A percentile compares a stretch with the other conserved stretches of the same genome.
Conservation (phyloP, 352 stramenopile genomes). For the Pythium brachiatum region DNA sequence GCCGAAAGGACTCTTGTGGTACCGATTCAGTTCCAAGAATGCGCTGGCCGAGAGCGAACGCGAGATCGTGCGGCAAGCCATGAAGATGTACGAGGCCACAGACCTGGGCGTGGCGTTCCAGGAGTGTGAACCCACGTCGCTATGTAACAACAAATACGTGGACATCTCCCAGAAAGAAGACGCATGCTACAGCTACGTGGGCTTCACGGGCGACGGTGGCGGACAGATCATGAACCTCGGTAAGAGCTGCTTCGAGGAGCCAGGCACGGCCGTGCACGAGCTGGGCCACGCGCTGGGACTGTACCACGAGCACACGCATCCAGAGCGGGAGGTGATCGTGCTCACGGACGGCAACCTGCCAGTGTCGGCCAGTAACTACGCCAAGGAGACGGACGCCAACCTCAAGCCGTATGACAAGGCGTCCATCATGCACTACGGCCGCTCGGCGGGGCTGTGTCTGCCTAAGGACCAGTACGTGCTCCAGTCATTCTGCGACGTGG, state of each 20-base stretch:
- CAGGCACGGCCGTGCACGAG: constrained; percentile 57
- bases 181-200: constrained; percentile 71
- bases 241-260: constrained; percentile 58
- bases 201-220: constrained; percentile 61
- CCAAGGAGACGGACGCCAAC: constrained; percentile 51
- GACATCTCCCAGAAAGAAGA: constrained; percentile 70
- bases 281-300: constrained; percentile 63
- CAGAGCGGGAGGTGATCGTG: constrained; percentile 62
- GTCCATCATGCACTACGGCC: constrained; percentile 83
- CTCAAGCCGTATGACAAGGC: constrained; percentile 65
- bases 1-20: constrained; percentile 67
- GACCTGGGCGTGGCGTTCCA: constrained; percentile 64
- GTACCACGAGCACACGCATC: constrained; percentile 74
- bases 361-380: constrained; percentile 66
- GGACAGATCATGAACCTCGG: constrained; percentile 71
- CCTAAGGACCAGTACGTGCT: constrained; percentile 63
- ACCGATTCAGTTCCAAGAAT: constrained; percentile 58
- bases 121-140: constrained; percentile 53
- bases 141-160: constrained; percentile 68
- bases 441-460: constrained; percentile 59
- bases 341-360: constrained; percentile 60
- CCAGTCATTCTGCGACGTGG: constrained; percentile 64
- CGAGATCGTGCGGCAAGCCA: constrained; percentile 49
- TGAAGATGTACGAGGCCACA: constrained; percentile 52
- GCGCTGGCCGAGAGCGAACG: constrained; percentile 33